A percentile compares a stretch with the other conserved stretches of the same genome.
phyloP scores from a whole-genome alignment of 2,329 filamentous ascomycete genomes.

The Cercospora berteroae region DNA sequence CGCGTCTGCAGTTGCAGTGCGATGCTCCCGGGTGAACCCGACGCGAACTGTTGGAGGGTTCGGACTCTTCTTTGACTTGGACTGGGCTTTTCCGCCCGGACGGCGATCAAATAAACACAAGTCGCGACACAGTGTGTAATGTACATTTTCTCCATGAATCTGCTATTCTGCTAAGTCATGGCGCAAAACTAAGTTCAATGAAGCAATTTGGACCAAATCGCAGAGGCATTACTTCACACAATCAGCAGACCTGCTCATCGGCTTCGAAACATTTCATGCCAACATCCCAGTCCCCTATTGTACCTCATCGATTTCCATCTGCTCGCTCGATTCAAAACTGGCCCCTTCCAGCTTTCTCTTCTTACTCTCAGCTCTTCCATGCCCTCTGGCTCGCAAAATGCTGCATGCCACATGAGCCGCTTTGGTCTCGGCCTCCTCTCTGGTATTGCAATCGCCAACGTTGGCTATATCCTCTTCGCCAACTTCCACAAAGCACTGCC shows the following conservation, averaged over 20 bases:
- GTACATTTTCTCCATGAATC: no score
- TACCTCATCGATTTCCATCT: not conserved
- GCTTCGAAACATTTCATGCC: not conserved
- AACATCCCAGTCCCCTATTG: not conserved
- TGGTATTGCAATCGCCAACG: conserved; percentile 37
- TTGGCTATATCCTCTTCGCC: conserved; percentile 37
- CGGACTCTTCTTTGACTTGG: not conserved
- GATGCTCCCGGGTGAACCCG: not conserved
- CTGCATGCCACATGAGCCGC: conserved; percentile 24
- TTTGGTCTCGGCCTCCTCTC: conserved; percentile 41
- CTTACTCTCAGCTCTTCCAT: not conserved
- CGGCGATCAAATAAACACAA: not conserved
- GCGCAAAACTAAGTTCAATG: no score
- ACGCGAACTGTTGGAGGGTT: not conserved
- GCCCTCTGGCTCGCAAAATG: not conserved
- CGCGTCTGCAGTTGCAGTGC: not conserved
- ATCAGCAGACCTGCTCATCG: not conserved
- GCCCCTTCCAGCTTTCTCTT: not conserved
- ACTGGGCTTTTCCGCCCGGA: not conserved
- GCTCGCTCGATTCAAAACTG: not conserved
- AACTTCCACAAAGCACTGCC: conserved; percentile 39
- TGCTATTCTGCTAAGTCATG: no score
- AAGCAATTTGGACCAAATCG: no score
- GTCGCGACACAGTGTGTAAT: not conserved
- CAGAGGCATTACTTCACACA: no score